These are phyloP conservation scores for Colletotrichum liriopes DNA, from an alignment of 2,329 filamentous ascomycete species.

Conservation along the genomic window DNA sequence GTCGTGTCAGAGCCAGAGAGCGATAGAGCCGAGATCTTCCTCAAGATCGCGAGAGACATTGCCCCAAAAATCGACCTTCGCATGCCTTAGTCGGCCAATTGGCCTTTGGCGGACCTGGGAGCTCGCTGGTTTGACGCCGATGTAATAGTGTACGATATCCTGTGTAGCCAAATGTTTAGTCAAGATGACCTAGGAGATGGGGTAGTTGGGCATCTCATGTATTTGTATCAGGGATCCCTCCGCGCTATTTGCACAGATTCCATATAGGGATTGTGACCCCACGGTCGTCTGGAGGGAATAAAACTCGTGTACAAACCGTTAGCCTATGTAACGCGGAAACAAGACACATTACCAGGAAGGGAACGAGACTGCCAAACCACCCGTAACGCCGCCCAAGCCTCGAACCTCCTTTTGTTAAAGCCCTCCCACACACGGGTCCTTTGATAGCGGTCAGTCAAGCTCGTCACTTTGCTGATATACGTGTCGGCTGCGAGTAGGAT, in stretches of 20 bases:
- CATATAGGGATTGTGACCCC: conserved; percentile 23
- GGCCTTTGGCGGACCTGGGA: neutral
- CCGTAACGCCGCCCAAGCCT: conserved; percentile 43
- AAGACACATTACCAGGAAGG: conserved; percentile 43
- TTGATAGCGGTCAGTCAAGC: conserved; percentile 70
- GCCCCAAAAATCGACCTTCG: conserved; percentile 58
- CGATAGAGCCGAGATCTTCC: conserved; percentile 79
- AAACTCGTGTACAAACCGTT: conserved; percentile 38
- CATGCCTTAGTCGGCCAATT: conserved; percentile 19
- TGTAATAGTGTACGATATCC: conserved; percentile 35
- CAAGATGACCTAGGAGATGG: conserved; percentile 30
- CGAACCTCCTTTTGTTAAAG: conserved; percentile 41
- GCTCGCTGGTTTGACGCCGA: neutral
- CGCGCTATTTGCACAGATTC: conserved; percentile 20
- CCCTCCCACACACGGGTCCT: conserved; percentile 46
- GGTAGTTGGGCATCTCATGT: conserved; percentile 42
- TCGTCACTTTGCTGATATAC: conserved; percentile 86
- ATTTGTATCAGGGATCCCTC: conserved; percentile 36
- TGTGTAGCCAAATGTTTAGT: conserved; percentile 42
- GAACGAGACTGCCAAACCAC: conserved; percentile 41
- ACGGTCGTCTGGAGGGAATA: conserved; percentile 27
- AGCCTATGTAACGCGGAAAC: conserved; percentile 39
- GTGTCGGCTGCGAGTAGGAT: conserved; percentile 84
- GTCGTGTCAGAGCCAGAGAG: conserved; percentile 89
- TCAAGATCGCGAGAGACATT: conserved; percentile 75